These are phyloP conservation scores for Cajanus cajan DNA, from an alignment of 306 rosid species.

Conservation along the genomic window DNA sequence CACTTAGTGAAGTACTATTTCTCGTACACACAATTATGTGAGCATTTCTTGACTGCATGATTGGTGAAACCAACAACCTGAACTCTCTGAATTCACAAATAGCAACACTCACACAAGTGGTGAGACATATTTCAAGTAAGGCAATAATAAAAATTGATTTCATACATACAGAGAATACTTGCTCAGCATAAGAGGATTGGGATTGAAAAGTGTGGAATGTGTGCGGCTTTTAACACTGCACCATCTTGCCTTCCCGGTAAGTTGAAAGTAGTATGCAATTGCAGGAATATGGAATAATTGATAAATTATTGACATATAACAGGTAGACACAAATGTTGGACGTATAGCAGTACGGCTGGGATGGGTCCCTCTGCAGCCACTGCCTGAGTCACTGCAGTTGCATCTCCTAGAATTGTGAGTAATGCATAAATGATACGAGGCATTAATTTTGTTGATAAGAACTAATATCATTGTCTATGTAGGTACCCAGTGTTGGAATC, in stretches of 20 bases:
- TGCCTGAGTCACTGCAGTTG: conserved; percentile 98
- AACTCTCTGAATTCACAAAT: conserved; percentile 16
- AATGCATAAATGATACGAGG: conserved; percentile 24
- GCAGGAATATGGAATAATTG: conserved; percentile 28
- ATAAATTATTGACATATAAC: conserved; percentile 28
- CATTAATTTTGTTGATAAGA: conserved; percentile 15
- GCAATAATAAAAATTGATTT: conserved; percentile 21
- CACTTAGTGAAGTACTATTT: conserved; percentile 17
- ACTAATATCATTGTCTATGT: conserved; percentile 38
- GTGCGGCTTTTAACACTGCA: conserved; percentile 97
- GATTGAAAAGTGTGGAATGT: conserved; percentile 97
- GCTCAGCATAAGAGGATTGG: conserved; percentile 90
- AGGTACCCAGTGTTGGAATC: conserved; percentile 99
- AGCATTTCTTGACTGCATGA: conserved; percentile 6
- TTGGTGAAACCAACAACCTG: conserved; percentile 12
- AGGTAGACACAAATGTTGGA: conserved; percentile 99
- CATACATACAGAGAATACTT: conserved; percentile 76
- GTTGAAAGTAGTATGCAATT: conserved; percentile 37
- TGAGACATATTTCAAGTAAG: not conserved
- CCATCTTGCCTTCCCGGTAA: conserved; percentile 99
- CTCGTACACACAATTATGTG: not conserved
- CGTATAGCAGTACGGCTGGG: conserved; percentile 98
- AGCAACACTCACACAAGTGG: not conserved
- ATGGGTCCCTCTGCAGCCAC: conserved; percentile 99
- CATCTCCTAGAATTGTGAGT: conserved; percentile 98